phyloP scores from a whole-genome alignment of 805 yeast species.

The Zygosaccharomyces pseudorouxii region DNA sequence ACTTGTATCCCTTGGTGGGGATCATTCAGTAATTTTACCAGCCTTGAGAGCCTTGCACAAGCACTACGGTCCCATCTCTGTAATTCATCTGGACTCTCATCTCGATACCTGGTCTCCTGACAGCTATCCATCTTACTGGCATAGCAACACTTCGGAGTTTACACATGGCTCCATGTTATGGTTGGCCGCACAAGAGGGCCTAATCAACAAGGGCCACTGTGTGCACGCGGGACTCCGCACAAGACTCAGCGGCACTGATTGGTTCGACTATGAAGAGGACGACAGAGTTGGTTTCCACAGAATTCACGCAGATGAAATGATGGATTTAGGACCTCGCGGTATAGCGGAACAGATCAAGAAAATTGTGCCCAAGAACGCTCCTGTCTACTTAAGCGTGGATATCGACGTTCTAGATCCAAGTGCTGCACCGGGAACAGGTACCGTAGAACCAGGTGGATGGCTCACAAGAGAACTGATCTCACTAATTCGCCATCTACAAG shows the following conservation, averaged over 20 bases:
- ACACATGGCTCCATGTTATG: slow-evolving; percentile 87
- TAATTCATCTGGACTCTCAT: slow-evolving; percentile 82
- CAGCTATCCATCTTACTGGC: slow-evolving; percentile 62
- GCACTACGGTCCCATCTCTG: slow-evolving; percentile 61
- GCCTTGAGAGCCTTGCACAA: slow-evolving; percentile 60
- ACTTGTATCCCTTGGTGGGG: slow-evolving; percentile 74
- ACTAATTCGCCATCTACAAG: slow-evolving; percentile 55
- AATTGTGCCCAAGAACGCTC: slow-evolving; percentile 56
- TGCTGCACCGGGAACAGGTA: slow-evolving; percentile 74
- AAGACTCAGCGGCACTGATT: slow-evolving; percentile 56
- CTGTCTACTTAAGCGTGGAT: slow-evolving; percentile 76
- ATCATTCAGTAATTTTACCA: slow-evolving; percentile 71
- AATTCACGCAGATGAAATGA: slow-evolving; percentile 68
- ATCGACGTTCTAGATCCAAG: slow-evolving; percentile 74
- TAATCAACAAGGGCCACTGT: slow-evolving; percentile 50
- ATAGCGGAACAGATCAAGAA: slow-evolving; percentile 50
- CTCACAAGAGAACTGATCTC: slow-evolving; percentile 59
- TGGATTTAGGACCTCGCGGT: slow-evolving; percentile 58
- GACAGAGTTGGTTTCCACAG: slow-evolving; percentile 63
- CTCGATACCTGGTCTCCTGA: slow-evolving; percentile 78
- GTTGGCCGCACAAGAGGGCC: slow-evolving; percentile 70
- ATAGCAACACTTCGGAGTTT: slow-evolving; percentile 52
- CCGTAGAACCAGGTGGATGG: slow-evolving; percentile 74
- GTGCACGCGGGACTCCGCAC: slow-evolving; percentile 77
- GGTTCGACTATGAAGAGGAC: slow-evolving; percentile 63